Base-by-base conservation (phyloP, 2,329 filamentous ascomycete genomes). In the Apiospora hydei region DNA sequence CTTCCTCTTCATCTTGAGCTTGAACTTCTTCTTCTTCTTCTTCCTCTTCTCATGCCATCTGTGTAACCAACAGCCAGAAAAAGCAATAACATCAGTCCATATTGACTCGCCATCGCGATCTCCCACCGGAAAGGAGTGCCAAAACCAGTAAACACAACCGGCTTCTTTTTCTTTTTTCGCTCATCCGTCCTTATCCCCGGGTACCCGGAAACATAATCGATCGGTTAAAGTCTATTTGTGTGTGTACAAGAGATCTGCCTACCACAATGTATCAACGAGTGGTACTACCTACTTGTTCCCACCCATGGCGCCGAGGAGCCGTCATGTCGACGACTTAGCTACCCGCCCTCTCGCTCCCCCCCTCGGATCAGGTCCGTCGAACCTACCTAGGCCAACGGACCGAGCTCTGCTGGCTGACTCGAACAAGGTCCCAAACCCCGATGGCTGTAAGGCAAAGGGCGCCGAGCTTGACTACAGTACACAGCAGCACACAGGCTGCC, bases 21-120 rank as follows among this genome's bases (percentile, higher is more conserved):
- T 30, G 26, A 30, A 11, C 41, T 11, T 43, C 13, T 43, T 43
- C 41, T 43, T 30, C 26, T 30, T 30, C 26, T 30, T 30, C 26
- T 3, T 30, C 26, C 26, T 2, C 26, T 30, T 41, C 38, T 41
- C 38, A 41, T 41, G 38, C 38, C 38, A 41, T 4, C 3, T 41
- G 5, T 11, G 7, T 11, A 43, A 13, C 3, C 13, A 13, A 11
- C 18, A 49, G 6, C 10, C 21, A 49, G 8, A 18, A 18, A 46
- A 46, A 46, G 14, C 4, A 46, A 21, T 18, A 38, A 38, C 2
- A 18, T 18, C 44, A 46, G 44, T 21, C 49, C 49, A 24, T 26
- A 8, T 34, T 61, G 53, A 61, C 53, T 61, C 53, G 53, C 53
- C 53, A 61, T 61, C 51, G 16, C 53, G 24, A 61, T 61, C 26